A percentile compares a stretch with the other conserved stretches of the same genome.
phyloP scores from a whole-genome alignment of 2,329 filamentous ascomycete genomes.

The Penicillium sp. region DNA sequence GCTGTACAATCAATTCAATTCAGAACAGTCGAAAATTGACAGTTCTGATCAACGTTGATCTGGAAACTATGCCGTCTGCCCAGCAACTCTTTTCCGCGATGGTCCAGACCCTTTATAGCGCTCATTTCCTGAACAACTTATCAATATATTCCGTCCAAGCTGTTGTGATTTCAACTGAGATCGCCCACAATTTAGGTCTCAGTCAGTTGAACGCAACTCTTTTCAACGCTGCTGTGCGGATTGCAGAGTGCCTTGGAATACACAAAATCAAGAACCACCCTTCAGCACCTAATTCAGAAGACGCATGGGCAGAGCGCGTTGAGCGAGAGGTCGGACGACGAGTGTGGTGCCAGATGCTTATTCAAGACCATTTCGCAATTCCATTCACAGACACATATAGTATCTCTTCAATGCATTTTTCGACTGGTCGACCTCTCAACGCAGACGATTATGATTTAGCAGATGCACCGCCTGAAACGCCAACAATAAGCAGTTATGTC shows the following conservation, averaged over 20 bases:
- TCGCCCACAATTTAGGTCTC: constrained; percentile 40
- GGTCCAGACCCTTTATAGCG: constrained; percentile 33
- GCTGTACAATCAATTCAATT: constrained; percentile 25
- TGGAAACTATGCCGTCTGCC: constrained; percentile 23
- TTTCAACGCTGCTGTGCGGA: constrained; percentile 36
- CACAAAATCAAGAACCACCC: constrained; percentile 27
- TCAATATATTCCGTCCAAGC: constrained; percentile 36
- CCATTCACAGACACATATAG: constrained; percentile 41
- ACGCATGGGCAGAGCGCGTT: constrained; percentile 26
- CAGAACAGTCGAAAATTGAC: constrained; percentile 24
- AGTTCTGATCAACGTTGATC: constrained; percentile 17
- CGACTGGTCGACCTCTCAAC: constrained; percentile 34
- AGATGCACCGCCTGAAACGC: constrained; percentile 17
- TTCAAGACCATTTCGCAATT: constrained; percentile 40
- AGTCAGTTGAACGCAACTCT: constrained; percentile 39
- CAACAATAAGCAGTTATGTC: constrained; percentile 27
- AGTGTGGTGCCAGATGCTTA: constrained; percentile 40
- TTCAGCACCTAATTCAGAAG: constrained; percentile 9
- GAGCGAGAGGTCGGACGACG: constrained; percentile 36
- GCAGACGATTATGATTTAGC: constrained; percentile 35
- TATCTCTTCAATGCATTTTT: constrained; percentile 38
- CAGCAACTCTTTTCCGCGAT: constrained; percentile 32
- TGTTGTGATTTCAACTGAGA: constrained; percentile 39
- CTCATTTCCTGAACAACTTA: constrained; percentile 34
- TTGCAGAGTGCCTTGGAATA: constrained; percentile 33